Conservation (phyloP, 73 alveolate species). For the Effrenium voratum region DNA sequence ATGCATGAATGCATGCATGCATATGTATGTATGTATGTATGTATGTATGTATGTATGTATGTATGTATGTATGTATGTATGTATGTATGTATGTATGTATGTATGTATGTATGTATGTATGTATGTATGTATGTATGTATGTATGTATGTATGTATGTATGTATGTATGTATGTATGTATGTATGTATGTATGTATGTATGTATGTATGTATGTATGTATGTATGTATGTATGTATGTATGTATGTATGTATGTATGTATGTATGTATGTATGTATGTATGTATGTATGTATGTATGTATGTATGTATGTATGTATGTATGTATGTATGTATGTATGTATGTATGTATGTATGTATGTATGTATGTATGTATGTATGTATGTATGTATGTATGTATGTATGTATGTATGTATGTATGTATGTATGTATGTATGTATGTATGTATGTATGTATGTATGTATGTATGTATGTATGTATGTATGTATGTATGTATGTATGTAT, state of each 20-base stretch:
- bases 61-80: background rate
- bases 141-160: constrained; percentile 60
- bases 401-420: too few relatives aligned
- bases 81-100: background rate
- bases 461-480: background rate
- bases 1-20: background rate
- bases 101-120: constrained; percentile 66
- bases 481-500: background rate
- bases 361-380: constrained; percentile 71
- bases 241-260: constrained; percentile 43
- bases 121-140: constrained; percentile 85
- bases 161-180: constrained; percentile 41
- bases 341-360: constrained; percentile 76
- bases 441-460: background rate
- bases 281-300: constrained; percentile 61
- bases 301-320: constrained; percentile 87
- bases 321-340: constrained; percentile 44
- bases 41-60: background rate
- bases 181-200: constrained; percentile 52
- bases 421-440: too few relatives aligned
- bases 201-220: constrained; percentile 55
- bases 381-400: too few relatives aligned
- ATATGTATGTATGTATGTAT: background rate
- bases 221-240: background rate
- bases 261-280: constrained; percentile 60